These are phyloP conservation scores for Apiospora aurea DNA, from an alignment of 2,329 filamentous ascomycete species.

Conservation along the genomic window DNA sequence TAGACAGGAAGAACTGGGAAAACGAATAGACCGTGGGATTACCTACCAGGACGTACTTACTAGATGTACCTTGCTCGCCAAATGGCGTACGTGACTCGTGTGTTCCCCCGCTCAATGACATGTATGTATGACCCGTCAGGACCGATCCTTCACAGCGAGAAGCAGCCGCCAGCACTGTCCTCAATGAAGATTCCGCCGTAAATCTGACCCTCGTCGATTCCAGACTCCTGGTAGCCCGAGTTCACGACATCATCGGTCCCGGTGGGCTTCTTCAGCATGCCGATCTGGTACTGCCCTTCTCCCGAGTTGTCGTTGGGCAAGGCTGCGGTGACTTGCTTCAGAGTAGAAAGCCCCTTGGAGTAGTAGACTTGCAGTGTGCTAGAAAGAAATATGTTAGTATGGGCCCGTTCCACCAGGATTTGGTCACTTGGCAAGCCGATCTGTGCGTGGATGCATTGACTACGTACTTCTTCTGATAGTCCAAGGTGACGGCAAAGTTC, in stretches of 20 bases:
- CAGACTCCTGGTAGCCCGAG: constrained; percentile 54
- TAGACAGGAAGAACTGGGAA: not conserved
- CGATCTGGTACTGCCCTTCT: constrained; percentile 62
- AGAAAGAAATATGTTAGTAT: not conserved
- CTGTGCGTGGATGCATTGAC: not conserved
- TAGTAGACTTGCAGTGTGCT: constrained; percentile 65
- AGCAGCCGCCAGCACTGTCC: constrained; percentile 49
- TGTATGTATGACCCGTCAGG: not conserved
- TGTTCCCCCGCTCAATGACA: not conserved
- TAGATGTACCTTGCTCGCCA: not conserved
- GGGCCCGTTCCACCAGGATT: not conserved
- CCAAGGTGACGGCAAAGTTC: constrained; percentile 65
- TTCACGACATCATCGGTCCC: constrained; percentile 59
- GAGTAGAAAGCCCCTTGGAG: constrained; percentile 54
- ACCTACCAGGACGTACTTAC: not conserved
- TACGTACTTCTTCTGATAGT: constrained; percentile 62
- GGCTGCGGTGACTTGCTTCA: constrained; percentile 54
- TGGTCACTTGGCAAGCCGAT: not conserved
- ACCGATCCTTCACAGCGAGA: constrained; percentile 45
- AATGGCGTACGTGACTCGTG: not conserved
- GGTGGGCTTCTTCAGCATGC: constrained; percentile 64
- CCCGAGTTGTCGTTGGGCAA: constrained; percentile 59
- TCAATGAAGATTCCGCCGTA: constrained; percentile 60
- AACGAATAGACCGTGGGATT: not conserved
- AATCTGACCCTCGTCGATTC: constrained; percentile 56